Evolutionary conservation across 2,329 filamentous ascomycete species (phyloP), one percentile per base, ranked within the genome.

Genomic region (Lanzia echinophila): DNA sequence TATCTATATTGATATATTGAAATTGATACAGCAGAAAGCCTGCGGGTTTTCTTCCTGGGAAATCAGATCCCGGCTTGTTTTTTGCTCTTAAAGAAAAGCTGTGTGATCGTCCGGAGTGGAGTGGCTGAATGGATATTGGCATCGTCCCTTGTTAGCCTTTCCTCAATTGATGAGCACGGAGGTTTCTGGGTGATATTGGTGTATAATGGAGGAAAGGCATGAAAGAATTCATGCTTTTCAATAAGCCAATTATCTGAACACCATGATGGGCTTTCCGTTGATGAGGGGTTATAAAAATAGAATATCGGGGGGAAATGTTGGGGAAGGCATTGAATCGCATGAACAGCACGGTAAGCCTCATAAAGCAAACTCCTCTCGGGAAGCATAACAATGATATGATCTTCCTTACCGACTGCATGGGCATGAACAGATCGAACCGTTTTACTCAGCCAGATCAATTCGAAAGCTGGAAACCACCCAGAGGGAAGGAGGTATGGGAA

Each of bases 401-500:
- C 43, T 41, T 19, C 19, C 34, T 31, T 53, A 53, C 50, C 50
- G 50, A 53, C 33, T 39, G 50, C 17, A 42, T 53, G 50, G 50
- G 43, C 43, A n/a, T 10, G 19, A 53, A 39, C 50, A 50, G 38
- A 50, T 50, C 31, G 43, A 43, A 53, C 50, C 50, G 50, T 53
- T 50, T 48, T 41, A 28, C 34, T 36, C 42, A 32, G 24, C 24
- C 24, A 28, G 24, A 28, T 28, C 24, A 28, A 28, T 28, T 4
- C 8, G 24, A 28, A 28, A 28, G 24, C 24, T 28, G 24, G 24
- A 28, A 28, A 28, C 8, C 24, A 4, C 8, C n/a, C n/a, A 39
- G 36, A 39, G 19, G 36, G 34, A 38, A 15, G 34, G 12, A 38
- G n/a, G 34, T 6, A 38, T 38, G 38, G 38, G 38, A 41, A 41